phyloP scores from a whole-genome alignment of 768 basidiomycete species.

The Trametes cubensis region DNA sequence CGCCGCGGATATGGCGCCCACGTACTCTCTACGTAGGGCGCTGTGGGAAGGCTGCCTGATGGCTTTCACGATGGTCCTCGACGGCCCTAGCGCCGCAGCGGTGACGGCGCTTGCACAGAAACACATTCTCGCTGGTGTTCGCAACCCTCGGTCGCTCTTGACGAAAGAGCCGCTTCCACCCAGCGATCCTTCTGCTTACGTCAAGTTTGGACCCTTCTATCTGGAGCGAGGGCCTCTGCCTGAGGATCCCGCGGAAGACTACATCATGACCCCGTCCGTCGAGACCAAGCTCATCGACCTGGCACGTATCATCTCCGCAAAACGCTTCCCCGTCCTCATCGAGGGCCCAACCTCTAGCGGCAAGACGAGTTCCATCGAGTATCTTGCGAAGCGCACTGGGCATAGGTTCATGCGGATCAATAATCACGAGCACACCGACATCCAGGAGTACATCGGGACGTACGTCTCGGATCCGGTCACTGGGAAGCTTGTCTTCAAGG shows the following conservation, averaged over 20 bases:
- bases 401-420: slow-evolving; percentile 98
- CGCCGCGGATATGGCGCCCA: slow-evolving; percentile 75
- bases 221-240: slow-evolving; percentile 76
- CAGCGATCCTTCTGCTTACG: slow-evolving; percentile 52
- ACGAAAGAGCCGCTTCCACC: slow-evolving; percentile 66
- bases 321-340: slow-evolving; percentile 91
- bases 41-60: slow-evolving; percentile 97
- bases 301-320: slow-evolving; percentile 86
- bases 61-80: slow-evolving; percentile 96
- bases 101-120: slow-evolving; percentile 74
- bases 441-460: slow-evolving; percentile 97
- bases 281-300: slow-evolving; percentile 92
- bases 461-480: slow-evolving; percentile 92
- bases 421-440: slow-evolving; percentile 99
- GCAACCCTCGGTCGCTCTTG: slow-evolving; percentile 78
- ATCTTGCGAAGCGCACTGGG: slow-evolving; percentile 88
- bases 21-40: slow-evolving; percentile 81
- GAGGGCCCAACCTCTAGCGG: slow-evolving; percentile 98
- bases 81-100: slow-evolving; percentile 64
- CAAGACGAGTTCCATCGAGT: slow-evolving; percentile 97
- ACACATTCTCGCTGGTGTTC: slow-evolving; percentile 76
- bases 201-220: slow-evolving; percentile 92
- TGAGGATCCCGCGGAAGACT: slow-evolving; percentile 70
- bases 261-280: slow-evolving; percentile 95
- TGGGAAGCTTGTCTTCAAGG: slow-evolving; percentile 93